Percentiles rank a stretch among this genome's conserved stretches.
phyloP scores from a whole-genome alignment of 257 asterid genomes.

The Lycium ferocissimum region DNA sequence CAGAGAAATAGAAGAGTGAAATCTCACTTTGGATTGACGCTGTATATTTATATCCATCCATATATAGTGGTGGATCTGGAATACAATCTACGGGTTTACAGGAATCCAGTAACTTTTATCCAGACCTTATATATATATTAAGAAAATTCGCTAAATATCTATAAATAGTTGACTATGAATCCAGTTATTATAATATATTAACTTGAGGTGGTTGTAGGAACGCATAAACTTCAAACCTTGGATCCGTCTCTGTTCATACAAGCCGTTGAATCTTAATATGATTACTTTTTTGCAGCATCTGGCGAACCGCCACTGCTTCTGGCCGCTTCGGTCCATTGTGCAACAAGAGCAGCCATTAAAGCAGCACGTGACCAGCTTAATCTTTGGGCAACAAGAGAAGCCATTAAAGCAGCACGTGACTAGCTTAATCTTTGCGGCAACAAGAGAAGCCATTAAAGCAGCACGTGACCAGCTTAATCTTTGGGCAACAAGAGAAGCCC shows the following conservation, averaged over 20 bases:
- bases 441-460: constrained; percentile 69
- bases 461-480: constrained; percentile 77
- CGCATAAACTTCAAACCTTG: too few relatives aligned
- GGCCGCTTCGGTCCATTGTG: constrained; percentile 82
- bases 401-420: too few relatives aligned
- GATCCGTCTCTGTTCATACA: neutral
- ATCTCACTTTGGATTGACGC: too few relatives aligned
- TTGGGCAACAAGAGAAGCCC: too few relatives aligned
- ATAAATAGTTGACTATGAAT: neutral
- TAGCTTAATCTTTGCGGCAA: constrained; percentile 64
- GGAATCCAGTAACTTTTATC: neutral
- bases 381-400: too few relatives aligned
- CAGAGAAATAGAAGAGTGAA: too few relatives aligned
- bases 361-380: constrained; percentile 75
- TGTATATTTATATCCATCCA: neutral
- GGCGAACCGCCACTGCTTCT: constrained; percentile 83
- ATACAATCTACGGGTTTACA: neutral
- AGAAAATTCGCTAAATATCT: neutral
- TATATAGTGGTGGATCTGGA: neutral
- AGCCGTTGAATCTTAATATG: neutral
- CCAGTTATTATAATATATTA: too few relatives aligned
- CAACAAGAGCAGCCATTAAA: constrained; percentile 71
- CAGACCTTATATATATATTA: neutral
- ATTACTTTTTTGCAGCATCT: constrained; percentile 54
- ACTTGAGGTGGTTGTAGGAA: neutral